Conservation (phyloP, 345 rosid genomes). For the Psidium friedrichsthalianum region DNA sequence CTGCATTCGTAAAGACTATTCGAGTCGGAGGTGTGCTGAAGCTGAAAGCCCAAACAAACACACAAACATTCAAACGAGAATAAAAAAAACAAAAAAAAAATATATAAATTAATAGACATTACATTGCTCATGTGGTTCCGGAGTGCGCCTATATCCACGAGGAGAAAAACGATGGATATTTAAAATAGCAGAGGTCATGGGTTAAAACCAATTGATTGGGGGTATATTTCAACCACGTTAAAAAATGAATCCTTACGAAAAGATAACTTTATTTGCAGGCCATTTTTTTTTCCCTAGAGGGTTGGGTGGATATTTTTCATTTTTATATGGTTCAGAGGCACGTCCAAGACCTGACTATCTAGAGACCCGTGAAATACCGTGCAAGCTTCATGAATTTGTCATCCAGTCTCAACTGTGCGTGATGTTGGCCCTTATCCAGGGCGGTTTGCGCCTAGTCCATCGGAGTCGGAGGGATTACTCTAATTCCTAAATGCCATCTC, state of each 20-base stretch:
- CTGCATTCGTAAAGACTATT: neutral
- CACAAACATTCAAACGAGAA: neutral
- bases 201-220: neutral
- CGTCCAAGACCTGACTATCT: fast-evolving
- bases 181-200: neutral
- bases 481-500: neutral
- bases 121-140: no score
- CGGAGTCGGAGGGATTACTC: neutral
- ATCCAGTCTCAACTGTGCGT: neutral
- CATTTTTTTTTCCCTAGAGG: fast-evolving
- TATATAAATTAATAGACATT: no score
- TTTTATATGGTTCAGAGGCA: neutral
- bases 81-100: neutral
- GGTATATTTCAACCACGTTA: neutral
- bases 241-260: neutral
- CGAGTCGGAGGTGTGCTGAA: neutral
- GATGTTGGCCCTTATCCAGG: neutral
- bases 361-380: neutral
- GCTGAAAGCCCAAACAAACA: neutral
- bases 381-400: fast-evolving
- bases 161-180: fast-evolving
- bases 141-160: fast-evolving
- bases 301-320: neutral
- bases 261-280: neutral
- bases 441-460: neutral